Evolutionary conservation across 495 filamentous ascomycete species (phyloP), one percentile per base, ranked within the genome.

Genomic region (Talaromyces stipitatus): DNA sequence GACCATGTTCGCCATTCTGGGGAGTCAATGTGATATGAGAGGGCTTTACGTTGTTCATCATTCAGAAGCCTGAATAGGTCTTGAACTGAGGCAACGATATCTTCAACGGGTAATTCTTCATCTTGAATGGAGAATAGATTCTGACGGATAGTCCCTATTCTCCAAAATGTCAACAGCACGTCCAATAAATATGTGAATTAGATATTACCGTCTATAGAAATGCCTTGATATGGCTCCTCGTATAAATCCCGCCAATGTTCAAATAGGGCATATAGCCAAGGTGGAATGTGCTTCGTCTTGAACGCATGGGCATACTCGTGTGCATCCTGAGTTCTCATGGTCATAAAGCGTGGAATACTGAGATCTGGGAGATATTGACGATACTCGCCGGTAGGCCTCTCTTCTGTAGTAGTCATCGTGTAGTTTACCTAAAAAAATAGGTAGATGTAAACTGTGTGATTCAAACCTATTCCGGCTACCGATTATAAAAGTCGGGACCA

Each of bases 1-100:
- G 84, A 88, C 86, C 86, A 90, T 12, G 83, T 77, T 52, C 86
- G 80, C 84, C 84, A 89, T 64, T 88, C 83, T 29, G 81, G 81
- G 11, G 83, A 83, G 74, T 87, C 82, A 66, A 88, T 78, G 69
- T 86, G 82, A 62, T 85, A 82, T 57, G 59, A 58, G 2, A 83
- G 66, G 1, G 65, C 62, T 54, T 72, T 59, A 48, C 68, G 72
- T 60, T 89, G 79, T 38, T 68, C 66, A 2, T 73, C 68, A 24
- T 73, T 69, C 4, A 85, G 68, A 4, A 69, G 59, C 20, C 64
- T 51, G 2, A 82, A 60, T 22, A 86, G 61, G 7, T 52, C 50
- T 18, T 75, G 58, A 2, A 80, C 76, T 2, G 80, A 71, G 9
- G 69, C 52, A 32, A 82, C 77, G 50, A 88, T 87, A 36, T 64